These are phyloP conservation scores for Chondrostereum purpureum DNA, from an alignment of 1,284 basidiomycete species.

Conservation along the genomic window DNA sequence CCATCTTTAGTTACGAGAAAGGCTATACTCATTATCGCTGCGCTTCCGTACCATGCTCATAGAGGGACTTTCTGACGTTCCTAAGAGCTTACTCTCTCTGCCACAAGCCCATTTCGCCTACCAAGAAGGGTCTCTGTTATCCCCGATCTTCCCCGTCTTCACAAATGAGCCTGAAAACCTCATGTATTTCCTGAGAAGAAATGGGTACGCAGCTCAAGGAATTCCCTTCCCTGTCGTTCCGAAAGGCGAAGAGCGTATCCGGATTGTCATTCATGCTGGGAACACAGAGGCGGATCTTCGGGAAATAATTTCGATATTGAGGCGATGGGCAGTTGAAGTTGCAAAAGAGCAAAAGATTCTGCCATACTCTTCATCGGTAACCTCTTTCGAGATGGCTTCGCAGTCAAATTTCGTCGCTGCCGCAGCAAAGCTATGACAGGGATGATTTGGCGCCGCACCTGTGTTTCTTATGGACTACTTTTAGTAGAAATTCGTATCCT, in stretches of 20 bases:
- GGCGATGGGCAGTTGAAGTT: slow-evolving; percentile 9
- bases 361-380: too few species aligned
- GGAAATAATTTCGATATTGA: slow-evolving; percentile 10
- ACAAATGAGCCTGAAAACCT: slow-evolving; percentile 34
- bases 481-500: too few species aligned
- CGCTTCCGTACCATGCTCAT: slow-evolving; percentile 5
- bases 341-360: too few species aligned
- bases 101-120: background rate
- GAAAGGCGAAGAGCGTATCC: slow-evolving; percentile 34
- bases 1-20: slow-evolving; percentile 3
- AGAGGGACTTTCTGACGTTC: background rate
- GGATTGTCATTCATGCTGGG: slow-evolving; percentile 40
- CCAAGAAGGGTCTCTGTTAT: slow-evolving; percentile 2
- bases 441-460: too few species aligned
- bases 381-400: too few species aligned
- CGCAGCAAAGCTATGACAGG: too few species aligned
- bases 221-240: slow-evolving; percentile 39
- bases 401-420: too few species aligned
- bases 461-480: too few species aligned
- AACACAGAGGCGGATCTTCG: slow-evolving; percentile 33
- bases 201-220: slow-evolving; percentile 34
- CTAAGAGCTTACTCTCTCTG: slow-evolving; percentile 4
- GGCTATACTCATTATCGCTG: slow-evolving; percentile 1
- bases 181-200: slow-evolving; percentile 26
- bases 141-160: slow-evolving; percentile 48